Evolutionary conservation across 148 eudicot species (phyloP).

Genomic region (Vaccinium corymbosum): DNA sequence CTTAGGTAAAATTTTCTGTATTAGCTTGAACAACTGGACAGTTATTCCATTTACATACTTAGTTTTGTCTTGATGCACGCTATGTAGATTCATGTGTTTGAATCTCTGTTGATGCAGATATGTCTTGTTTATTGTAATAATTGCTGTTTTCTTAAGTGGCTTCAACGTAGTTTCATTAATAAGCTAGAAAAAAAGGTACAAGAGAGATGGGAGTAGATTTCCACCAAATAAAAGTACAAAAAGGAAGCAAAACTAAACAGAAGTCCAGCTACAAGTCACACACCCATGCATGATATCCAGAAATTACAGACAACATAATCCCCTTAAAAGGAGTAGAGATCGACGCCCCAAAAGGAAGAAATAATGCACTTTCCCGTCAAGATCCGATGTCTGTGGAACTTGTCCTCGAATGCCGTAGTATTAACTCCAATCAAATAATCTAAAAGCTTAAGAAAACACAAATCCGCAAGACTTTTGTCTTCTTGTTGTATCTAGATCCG

Average conservation of each 20-base stretch:
- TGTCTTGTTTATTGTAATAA: not conserved
- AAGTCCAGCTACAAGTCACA: not conserved
- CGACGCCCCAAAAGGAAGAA: not conserved
- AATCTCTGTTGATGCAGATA: not conserved
- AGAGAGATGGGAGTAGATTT: not conserved
- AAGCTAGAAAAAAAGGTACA: not conserved
- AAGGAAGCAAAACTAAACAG: not conserved
- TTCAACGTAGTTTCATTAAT: not conserved
- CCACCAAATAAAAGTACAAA: not conserved
- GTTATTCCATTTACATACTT: not conserved
- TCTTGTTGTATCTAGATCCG: not conserved
- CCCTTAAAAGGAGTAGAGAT: not conserved
- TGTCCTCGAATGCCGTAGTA: not conserved
- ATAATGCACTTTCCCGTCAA: not conserved
- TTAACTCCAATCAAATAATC: not conserved
- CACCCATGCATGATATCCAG: not conserved
- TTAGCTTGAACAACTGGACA: not conserved
- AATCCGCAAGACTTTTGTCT: not conserved
- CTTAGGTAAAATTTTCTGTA: not conserved
- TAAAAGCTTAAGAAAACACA: not conserved
- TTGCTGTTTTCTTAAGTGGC: not conserved
- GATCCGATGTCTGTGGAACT: not conserved
- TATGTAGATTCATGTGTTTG: not conserved
- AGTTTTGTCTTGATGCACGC: not conserved
- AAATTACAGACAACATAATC: not conserved